These are phyloP conservation scores for Ophiostoma sp. DNA, from an alignment of 2,329 filamentous ascomycete species.

Conservation along the genomic window DNA sequence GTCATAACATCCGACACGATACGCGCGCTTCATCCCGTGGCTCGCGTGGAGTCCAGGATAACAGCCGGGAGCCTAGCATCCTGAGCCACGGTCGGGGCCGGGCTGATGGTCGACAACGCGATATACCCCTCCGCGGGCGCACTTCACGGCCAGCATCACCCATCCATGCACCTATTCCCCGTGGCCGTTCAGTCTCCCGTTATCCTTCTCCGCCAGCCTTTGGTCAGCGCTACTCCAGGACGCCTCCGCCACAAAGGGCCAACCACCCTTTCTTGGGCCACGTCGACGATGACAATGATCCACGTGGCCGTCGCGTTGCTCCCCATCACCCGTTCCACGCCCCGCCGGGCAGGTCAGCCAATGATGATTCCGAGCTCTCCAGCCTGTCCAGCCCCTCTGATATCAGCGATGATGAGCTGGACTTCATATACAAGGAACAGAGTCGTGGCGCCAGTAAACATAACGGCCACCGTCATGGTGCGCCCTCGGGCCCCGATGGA, in stretches of 20 bases:
- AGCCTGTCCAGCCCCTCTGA: slow-evolving; percentile 34
- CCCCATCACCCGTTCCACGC: background rate
- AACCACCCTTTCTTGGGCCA: background rate
- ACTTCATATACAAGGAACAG: slow-evolving; percentile 31
- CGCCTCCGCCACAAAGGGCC: background rate
- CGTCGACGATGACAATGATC: background rate
- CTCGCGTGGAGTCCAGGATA: background rate
- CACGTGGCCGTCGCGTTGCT: background rate
- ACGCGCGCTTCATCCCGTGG: background rate
- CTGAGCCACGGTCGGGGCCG: background rate
- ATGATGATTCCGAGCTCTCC: slow-evolving; percentile 27
- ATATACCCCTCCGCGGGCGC: background rate
- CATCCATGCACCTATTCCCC: background rate
- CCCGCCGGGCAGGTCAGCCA: background rate
- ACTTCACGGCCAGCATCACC: background rate
- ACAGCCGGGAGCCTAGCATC: background rate
- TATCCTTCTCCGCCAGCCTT: background rate
- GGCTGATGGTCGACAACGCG: background rate
- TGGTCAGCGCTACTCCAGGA: background rate
- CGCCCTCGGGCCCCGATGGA: background rate
- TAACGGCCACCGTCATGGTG: slow-evolving; percentile 9
- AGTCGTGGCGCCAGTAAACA: slow-evolving; percentile 9
- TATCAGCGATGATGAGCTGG: slow-evolving; percentile 36
- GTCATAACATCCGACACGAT: too few species aligned
- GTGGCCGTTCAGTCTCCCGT: background rate